Percentiles rank a stretch among this genome's conserved stretches.
Conservation (phyloP, 441 rosid genomes). For the Syzygium malaccense region DNA sequence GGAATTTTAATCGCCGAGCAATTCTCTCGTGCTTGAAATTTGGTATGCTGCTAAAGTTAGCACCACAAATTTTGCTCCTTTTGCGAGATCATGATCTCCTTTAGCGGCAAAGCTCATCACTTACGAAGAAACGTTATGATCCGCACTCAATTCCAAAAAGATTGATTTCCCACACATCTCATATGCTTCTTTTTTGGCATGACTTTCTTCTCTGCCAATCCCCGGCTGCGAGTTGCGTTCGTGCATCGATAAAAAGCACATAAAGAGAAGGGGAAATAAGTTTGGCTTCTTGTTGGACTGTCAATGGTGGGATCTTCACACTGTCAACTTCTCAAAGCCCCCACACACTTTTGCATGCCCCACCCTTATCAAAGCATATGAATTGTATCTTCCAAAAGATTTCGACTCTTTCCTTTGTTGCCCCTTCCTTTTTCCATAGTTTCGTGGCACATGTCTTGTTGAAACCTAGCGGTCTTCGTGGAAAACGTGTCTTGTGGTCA, state of each 20-base stretch:
- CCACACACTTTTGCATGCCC: not conserved
- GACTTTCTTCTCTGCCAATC: not conserved
- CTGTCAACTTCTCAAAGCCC: not conserved
- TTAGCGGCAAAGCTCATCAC: not conserved
- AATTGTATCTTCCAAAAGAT: not conserved
- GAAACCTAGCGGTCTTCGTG: not conserved
- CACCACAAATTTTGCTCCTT: not conserved
- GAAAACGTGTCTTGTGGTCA: not conserved
- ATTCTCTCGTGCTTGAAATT: not conserved
- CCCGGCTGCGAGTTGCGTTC: not conserved
- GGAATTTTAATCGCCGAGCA: not conserved
- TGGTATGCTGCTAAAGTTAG: not conserved
- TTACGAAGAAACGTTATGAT: not conserved
- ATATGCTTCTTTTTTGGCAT: not conserved
- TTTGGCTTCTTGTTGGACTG: not conserved
- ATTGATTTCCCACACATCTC: not conserved
- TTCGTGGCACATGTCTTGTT: not conserved
- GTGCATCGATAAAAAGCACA: not conserved
- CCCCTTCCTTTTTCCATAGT: not conserved
- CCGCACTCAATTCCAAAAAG: not conserved
- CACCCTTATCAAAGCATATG: not conserved
- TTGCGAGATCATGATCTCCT: not conserved
- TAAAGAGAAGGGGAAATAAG: not conserved
- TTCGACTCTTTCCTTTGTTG: not conserved
- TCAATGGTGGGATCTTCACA: not conserved